These are phyloP conservation scores for Coemansia sp. DNA, from an alignment of 192 early-diverging fungal genomes.

Conservation along the genomic window DNA sequence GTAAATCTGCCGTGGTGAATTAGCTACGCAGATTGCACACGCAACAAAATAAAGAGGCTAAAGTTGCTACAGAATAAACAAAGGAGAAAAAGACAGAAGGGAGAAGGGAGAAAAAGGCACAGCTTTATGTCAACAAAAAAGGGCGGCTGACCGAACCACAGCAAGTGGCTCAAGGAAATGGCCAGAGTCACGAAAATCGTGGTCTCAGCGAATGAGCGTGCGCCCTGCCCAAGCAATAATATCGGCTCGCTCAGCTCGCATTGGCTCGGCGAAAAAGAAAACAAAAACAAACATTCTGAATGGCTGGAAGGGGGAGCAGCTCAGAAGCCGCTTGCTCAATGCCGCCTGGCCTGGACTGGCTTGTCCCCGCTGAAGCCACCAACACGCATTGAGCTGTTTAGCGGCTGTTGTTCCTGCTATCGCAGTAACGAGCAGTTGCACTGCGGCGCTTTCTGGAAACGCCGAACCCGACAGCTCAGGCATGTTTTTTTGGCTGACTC, in stretches of 20 bases:
- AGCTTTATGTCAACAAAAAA: constrained; percentile 37
- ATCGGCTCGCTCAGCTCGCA: constrained; percentile 9
- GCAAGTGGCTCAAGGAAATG: constrained; percentile 5
- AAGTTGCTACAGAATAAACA: not conserved
- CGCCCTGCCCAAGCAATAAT: not conserved
- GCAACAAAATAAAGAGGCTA: constrained; percentile 6
- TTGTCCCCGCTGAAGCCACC: not conserved
- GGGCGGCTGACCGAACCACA: constrained; percentile 5
- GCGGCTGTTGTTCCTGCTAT: not conserved
- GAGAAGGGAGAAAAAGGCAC: not conserved
- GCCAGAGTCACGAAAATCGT: constrained; percentile 15
- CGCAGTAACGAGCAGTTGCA: constrained; percentile 1
- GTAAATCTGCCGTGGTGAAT: constrained; percentile 2
- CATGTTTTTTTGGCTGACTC: not conserved
- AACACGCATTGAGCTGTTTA: not conserved
- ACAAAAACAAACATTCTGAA: constrained; percentile 28
- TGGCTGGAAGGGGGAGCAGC: constrained; percentile 14
- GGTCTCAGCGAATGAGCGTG: constrained; percentile 6
- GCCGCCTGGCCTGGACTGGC: not conserved
- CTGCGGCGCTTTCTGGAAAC: not conserved
- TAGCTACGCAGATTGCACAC: constrained; percentile 12
- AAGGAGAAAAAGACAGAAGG: constrained; percentile 1
- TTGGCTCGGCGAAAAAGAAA: constrained; percentile 13
- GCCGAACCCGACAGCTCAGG: not conserved
- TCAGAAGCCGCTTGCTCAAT: not conserved